Conservation (phyloP, 345 rosid genomes). For the Physaria fendleri region DNA sequence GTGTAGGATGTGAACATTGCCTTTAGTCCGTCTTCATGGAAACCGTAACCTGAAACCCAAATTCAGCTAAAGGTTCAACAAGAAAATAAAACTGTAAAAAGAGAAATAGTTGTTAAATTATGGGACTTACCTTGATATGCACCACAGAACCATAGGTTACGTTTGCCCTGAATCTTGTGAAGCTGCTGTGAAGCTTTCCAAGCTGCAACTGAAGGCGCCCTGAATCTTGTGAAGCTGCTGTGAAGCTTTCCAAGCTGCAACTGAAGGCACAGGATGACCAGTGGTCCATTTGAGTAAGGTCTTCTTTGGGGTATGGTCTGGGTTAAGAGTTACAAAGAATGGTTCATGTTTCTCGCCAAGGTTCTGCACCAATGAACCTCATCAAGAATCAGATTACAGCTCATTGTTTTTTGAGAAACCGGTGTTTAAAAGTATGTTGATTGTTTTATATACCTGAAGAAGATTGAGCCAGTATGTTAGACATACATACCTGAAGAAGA, state of each 20-base stretch:
- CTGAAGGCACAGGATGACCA: slow-evolving; percentile 87
- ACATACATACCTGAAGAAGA: slow-evolving; percentile 61
- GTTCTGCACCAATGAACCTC: slow-evolving; percentile 44
- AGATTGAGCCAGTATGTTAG: slow-evolving; percentile 92
- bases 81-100: too few species aligned
- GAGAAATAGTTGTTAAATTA: not conserved
- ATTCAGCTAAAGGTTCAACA: not conserved
- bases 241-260: too few species aligned
- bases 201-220: slow-evolving; percentile 82
- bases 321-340: slow-evolving; percentile 79
- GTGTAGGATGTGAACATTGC: slow-evolving; percentile 26
- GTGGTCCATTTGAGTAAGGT: slow-evolving; percentile 77
- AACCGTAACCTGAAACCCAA: slow-evolving; percentile 74
- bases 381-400: too few species aligned
- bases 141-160: slow-evolving; percentile 87
- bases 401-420: not conserved
- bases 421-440: not conserved
- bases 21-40: slow-evolving; percentile 95
- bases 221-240: too few species aligned
- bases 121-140: slow-evolving; percentile 63
- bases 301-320: slow-evolving; percentile 50
- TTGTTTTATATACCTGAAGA: slow-evolving; percentile 61
- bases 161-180: slow-evolving; percentile 68
- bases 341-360: slow-evolving; percentile 60
- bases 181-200: slow-evolving; percentile 74